phyloP scores from a whole-genome alignment of 352 stramenopile species.

The Globisporangium ultimum region DNA sequence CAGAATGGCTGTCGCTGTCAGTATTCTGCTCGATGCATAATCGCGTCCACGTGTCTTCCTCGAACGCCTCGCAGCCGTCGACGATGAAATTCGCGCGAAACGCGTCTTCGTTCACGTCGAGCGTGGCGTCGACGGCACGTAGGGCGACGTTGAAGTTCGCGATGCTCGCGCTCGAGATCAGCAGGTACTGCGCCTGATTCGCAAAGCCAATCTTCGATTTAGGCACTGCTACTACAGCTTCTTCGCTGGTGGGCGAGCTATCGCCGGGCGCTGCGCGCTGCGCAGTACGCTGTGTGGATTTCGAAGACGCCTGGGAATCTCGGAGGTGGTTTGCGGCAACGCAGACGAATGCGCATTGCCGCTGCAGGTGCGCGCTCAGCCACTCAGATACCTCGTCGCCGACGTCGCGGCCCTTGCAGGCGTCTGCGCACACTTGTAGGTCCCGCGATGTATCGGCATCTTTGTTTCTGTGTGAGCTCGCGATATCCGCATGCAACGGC shows the following conservation, averaged over 20 bases:
- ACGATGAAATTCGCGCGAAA: constrained; percentile 78
- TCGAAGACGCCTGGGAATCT: constrained; percentile 15
- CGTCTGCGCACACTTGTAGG: constrained; percentile 50
- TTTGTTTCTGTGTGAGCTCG: constrained; percentile 11
- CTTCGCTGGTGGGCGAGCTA: constrained; percentile 4
- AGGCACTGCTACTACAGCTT: not conserved
- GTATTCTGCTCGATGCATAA: constrained; percentile 25
- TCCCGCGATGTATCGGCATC: constrained; percentile 25
- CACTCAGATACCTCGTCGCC: constrained; percentile 50
- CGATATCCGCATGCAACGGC: constrained; percentile 24
- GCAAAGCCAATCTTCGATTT: constrained; percentile 60
- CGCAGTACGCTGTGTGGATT: constrained; percentile 6
- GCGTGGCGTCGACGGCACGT: constrained; percentile 18
- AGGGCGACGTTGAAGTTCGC: constrained; percentile 46
- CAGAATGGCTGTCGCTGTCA: not conserved
- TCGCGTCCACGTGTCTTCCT: constrained; percentile 66
- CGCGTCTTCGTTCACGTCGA: constrained; percentile 48
- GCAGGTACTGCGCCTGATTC: constrained; percentile 68
- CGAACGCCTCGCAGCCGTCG: constrained; percentile 60
- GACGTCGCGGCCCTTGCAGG: constrained; percentile 51
- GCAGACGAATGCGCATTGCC: constrained; percentile 67
- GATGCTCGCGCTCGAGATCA: constrained; percentile 61
- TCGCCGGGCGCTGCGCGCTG: not conserved
- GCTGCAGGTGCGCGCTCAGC: constrained; percentile 59
- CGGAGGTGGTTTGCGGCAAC: constrained; percentile 46